Conservation (phyloP, 106 monocot genomes). For the Dioscorea alata region DNA sequence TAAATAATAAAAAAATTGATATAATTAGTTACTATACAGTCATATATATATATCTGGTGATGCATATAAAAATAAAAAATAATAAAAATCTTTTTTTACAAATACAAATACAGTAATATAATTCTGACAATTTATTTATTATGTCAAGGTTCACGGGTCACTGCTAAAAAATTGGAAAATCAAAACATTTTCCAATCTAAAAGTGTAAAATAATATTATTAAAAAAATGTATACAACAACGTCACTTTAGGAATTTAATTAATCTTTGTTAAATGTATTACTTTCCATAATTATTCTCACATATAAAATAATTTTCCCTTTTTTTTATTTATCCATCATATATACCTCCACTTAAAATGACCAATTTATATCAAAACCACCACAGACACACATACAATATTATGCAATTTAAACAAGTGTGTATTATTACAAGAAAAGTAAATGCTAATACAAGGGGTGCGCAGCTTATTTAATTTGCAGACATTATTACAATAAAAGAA, state of each 20-base stretch:
- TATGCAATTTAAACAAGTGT: background rate
- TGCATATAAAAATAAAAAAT: too few species aligned
- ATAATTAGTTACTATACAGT: too few species aligned
- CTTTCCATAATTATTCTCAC: background rate
- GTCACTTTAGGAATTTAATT: background rate
- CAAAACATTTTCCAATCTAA: background rate
- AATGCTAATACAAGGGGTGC: background rate
- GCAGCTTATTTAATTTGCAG: background rate
- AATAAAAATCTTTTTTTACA: too few species aligned
- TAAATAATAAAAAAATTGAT: too few species aligned
- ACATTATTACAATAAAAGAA: background rate
- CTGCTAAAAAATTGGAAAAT: background rate
- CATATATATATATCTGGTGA: too few species aligned
- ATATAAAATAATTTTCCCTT: background rate
- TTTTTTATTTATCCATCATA: background rate
- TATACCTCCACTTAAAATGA: background rate
- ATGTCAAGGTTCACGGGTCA: background rate
- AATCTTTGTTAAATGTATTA: background rate
- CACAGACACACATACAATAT: background rate
- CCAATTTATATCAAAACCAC: background rate
- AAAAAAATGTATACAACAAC: too few species aligned
- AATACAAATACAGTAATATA: background rate
- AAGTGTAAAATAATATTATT: too few species aligned
- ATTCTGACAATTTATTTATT: background rate
- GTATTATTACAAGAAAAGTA: background rate